These are phyloP conservation scores for Vaccinium corymbosum DNA, from an alignment of 148 eudicot species.

Conservation along the genomic window DNA sequence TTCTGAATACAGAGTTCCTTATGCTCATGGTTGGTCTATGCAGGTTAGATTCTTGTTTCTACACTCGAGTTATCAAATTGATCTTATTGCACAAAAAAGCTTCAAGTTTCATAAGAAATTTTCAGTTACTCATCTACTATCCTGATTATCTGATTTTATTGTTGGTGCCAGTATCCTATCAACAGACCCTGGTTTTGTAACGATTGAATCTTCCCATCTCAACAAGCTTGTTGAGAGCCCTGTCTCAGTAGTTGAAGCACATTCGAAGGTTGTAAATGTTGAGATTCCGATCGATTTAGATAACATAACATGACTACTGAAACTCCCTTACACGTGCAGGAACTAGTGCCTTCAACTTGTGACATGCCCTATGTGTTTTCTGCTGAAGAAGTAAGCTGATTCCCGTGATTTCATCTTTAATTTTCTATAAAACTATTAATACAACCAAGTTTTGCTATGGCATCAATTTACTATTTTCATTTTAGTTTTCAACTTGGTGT, in stretches of 20 bases:
- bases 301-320: slow-evolving; percentile 12
- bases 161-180: slow-evolving; percentile 52
- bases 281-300: slow-evolving; percentile 11
- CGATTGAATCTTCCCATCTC: slow-evolving; percentile 26
- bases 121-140: slow-evolving; percentile 3
- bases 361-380: slow-evolving; percentile 20
- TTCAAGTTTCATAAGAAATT: not conserved
- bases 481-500: not conserved
- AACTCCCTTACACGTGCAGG: slow-evolving; percentile 29
- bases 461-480: not conserved
- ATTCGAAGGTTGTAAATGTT: slow-evolving; percentile 35
- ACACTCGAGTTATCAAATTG: not conserved
- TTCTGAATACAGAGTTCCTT: slow-evolving; percentile 43
- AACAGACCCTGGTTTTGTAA: slow-evolving; percentile 62
- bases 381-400: slow-evolving; percentile 36
- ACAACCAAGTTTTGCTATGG: not conserved
- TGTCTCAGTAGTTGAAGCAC: slow-evolving; percentile 29
- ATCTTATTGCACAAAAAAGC: not conserved
- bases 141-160: slow-evolving; percentile 9
- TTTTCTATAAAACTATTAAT: not conserved
- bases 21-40: slow-evolving; percentile 48
- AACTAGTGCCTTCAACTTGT: slow-evolving; percentile 21
- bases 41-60: slow-evolving; percentile 38
- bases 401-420: not conserved
- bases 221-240: slow-evolving; percentile 17